Conservation (phyloP, 2,329 filamentous ascomycete genomes). For the Calonectria leucothoes region DNA sequence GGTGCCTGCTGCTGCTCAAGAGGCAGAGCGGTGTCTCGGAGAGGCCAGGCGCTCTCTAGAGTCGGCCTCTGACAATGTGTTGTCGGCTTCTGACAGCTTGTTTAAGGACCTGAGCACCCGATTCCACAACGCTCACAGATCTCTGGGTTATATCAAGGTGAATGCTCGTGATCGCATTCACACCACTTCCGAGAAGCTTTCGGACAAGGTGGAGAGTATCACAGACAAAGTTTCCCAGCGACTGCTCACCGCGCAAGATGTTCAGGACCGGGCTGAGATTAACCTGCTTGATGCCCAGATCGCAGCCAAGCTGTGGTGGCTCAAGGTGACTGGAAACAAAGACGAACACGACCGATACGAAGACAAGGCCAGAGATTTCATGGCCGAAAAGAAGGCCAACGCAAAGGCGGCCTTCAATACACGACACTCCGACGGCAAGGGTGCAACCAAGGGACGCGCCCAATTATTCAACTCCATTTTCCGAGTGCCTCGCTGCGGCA, state of each 20-base stretch:
- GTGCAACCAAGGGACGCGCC: conserved; percentile 15
- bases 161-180: conserved; percentile 31
- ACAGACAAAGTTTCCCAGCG: conserved; percentile 33
- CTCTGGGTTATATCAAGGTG: conserved; percentile 34
- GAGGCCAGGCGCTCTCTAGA: conserved; percentile 48
- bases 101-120: conserved; percentile 35
- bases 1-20: conserved; percentile 53
- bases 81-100: conserved; percentile 44
- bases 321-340: conserved; percentile 62
- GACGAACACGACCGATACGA: conserved; percentile 60
- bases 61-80: conserved; percentile 45
- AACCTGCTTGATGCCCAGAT: conserved; percentile 65
- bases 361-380: conserved; percentile 57
- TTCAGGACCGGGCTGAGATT: conserved; percentile 56
- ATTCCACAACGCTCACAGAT: conserved; percentile 36
- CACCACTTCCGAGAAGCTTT: conserved; percentile 30
- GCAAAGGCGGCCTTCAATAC: conserved; percentile 44
- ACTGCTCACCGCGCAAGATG: conserved; percentile 36
- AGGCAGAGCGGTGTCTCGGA: conserved; percentile 51
- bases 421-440: conserved; percentile 31
- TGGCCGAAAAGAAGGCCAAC: conserved; percentile 50
- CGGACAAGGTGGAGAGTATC: conserved; percentile 29
- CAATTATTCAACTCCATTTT: conserved; percentile 39
- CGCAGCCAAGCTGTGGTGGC: conserved; percentile 67
- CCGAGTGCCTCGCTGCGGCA: conserved; percentile 19